Evolutionary conservation across 2,329 filamentous ascomycete genomes (phyloP).

Genomic region (Pestalotiopsis sp.): DNA sequence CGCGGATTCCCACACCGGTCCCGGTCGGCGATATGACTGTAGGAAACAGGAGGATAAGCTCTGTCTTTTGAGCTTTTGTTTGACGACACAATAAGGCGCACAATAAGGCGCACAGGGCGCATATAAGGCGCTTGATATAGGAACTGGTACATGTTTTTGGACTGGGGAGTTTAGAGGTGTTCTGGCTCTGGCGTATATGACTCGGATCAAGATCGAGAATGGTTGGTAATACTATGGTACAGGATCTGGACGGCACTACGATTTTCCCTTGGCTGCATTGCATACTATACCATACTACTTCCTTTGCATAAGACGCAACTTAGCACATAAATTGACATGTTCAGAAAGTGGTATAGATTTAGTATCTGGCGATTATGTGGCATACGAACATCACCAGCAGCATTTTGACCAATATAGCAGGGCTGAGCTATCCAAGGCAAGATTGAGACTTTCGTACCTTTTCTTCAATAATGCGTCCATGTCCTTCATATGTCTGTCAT

Average conservation of each 20-base stretch:
- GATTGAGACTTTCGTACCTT: too few relatives aligned
- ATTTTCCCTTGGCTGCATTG: neutral
- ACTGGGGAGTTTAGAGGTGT: neutral
- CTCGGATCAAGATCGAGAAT: neutral
- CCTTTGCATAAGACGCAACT: neutral
- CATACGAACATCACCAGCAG: too few relatives aligned
- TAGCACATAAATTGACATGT: neutral
- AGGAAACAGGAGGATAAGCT: neutral
- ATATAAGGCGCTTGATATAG: neutral
- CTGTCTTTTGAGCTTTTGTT: neutral
- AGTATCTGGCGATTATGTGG: neutral
- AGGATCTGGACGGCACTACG: neutral
- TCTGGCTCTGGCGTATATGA: neutral
- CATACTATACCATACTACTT: neutral
- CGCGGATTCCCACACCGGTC: neutral
- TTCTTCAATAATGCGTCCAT: neutral
- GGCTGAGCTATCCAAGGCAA: too few relatives aligned
- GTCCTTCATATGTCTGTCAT: neutral
- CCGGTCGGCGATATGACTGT: neutral
- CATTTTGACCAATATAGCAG: too few relatives aligned
- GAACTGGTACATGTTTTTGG: neutral
- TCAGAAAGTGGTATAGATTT: too few relatives aligned
- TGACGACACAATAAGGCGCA: neutral
- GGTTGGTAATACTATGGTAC: neutral
- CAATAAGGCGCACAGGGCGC: neutral